Conservation (phyloP, 768 basidiomycete species). For the Rhodotorula paludigena region DNA sequence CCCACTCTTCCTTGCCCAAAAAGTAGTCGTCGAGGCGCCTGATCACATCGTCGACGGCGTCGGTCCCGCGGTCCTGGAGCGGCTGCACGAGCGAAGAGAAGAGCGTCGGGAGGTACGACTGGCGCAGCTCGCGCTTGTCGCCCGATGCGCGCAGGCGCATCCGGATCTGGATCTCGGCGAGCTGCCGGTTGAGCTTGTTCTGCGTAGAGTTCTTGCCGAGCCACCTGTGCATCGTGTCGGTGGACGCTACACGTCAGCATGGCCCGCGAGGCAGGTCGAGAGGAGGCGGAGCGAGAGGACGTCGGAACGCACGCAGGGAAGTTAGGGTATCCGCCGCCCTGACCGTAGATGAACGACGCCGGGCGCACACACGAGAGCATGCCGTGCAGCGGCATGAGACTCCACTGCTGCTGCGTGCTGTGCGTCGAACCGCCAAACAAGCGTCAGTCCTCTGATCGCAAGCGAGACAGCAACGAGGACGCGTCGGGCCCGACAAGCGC, state of each 20-base stretch:
- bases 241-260: not conserved
- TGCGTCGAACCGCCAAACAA: no score
- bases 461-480: no score
- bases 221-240: conserved; percentile 59
- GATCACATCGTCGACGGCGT: conserved; percentile 75
- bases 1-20: conserved; percentile 92
- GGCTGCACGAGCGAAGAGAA: conserved; percentile 75
- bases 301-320: conserved; percentile 24
- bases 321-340: conserved; percentile 29
- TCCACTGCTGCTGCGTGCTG: conserved; percentile 93
- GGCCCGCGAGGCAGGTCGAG: not conserved
- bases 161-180: conserved; percentile 84
- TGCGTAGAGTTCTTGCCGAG: conserved; percentile 96
- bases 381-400: conserved; percentile 87
- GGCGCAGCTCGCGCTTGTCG: conserved; percentile 80
- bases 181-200: conserved; percentile 67
- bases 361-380: conserved; percentile 84
- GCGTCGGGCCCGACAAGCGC: not conserved
- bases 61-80: conserved; percentile 63
- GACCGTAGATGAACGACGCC: conserved; percentile 74
- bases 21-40: conserved; percentile 89
- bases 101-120: conserved; percentile 84
- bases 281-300: not conserved
- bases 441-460: no score
- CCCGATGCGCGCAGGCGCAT: conserved; percentile 94